A percentile compares a stretch with the other conserved stretches of the same genome.
phyloP scores from a whole-genome alignment of 192 early-diverging fungal genomes.

The Gryganskiella cystojenkinii region DNA sequence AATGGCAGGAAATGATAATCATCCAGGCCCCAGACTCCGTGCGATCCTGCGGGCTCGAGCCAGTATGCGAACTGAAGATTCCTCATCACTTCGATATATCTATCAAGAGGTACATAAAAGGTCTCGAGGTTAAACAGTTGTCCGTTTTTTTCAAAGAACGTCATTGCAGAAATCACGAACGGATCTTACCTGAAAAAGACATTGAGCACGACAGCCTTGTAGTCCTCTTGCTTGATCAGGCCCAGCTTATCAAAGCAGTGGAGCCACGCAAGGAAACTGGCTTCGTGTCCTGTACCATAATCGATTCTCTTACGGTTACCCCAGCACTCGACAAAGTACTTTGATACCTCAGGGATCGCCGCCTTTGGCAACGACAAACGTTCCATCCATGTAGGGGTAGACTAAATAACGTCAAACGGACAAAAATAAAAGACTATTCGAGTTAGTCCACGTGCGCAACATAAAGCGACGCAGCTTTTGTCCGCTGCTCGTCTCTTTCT shows the following conservation, averaged over 20 bases:
- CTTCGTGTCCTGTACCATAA: constrained; percentile 98
- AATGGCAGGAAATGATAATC: constrained; percentile 99
- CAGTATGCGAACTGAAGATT: constrained; percentile 91
- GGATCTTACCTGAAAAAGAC: constrained; percentile 74
- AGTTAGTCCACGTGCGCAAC: background rate
- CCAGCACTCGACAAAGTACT: constrained; percentile 87
- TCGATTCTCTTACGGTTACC: constrained; percentile 94
- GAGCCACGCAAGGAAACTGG: constrained; percentile 89
- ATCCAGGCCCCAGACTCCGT: constrained; percentile 99
- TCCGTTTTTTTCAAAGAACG: background rate
- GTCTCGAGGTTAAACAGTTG: background rate
- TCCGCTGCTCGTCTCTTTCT: background rate
- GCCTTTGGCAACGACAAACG: constrained; percentile 39
- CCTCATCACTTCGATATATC: constrained; percentile 91
- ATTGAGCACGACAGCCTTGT: constrained; percentile 78
- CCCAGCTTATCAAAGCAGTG: constrained; percentile 83
- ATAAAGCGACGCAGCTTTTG: background rate
- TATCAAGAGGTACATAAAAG: constrained; percentile 9
- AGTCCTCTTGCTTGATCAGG: constrained; percentile 73
- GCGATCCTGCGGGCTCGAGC: constrained; percentile 97
- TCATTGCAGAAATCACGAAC: constrained; percentile 2
- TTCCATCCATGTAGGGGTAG: constrained; percentile 46
- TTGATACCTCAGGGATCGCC: constrained; percentile 65
- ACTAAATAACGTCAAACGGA: constrained; percentile 27
- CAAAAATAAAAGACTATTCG: background rate